These are phyloP conservation scores for Hymenoscyphus occultus DNA, from an alignment of 2,329 filamentous ascomycete genomes.

Conservation along the genomic window DNA sequence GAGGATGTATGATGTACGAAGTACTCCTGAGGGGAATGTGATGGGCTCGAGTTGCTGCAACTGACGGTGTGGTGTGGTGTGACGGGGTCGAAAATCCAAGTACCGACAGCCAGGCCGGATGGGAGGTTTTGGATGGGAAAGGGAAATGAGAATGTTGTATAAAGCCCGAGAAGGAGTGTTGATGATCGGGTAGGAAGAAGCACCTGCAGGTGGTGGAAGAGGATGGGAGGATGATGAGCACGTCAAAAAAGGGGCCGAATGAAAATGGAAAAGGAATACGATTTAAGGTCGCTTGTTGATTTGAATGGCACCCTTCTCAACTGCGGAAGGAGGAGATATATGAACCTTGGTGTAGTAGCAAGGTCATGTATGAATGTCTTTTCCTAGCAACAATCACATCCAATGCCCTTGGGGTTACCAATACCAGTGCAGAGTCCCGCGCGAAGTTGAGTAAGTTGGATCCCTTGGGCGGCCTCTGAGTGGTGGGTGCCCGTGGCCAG, in stretches of 20 bases:
- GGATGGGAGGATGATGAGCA: neutral
- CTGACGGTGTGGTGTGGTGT: conserved; percentile 7
- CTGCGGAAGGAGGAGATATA: conserved; percentile 16
- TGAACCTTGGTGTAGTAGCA: conserved; percentile 7
- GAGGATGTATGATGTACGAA: conserved; percentile 1
- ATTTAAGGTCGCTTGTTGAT: conserved; percentile 3
- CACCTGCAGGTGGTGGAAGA: neutral
- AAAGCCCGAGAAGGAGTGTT: conserved; percentile 6
- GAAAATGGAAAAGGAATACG: conserved; percentile 2
- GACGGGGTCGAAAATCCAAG: neutral
- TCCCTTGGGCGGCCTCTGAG: conserved; percentile 10
- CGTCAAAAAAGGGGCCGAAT: neutral
- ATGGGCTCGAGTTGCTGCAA: conserved; percentile 15
- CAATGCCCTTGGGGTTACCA: neutral
- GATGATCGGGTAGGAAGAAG: conserved; percentile 1
- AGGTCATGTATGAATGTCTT: neutral
- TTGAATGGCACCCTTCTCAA: conserved; percentile 1
- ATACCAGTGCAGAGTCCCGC: conserved; percentile 2
- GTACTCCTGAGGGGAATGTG: conserved; percentile 27
- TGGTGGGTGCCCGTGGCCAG: conserved; percentile 6
- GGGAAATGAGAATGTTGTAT: conserved; percentile 1
- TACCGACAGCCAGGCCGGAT: conserved; percentile 19
- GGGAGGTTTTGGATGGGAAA: too few species aligned
- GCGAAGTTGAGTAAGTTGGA: neutral
- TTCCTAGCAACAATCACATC: neutral